Conservation (phyloP, 2,329 filamentous ascomycete genomes). For the Septoria linicola region DNA sequence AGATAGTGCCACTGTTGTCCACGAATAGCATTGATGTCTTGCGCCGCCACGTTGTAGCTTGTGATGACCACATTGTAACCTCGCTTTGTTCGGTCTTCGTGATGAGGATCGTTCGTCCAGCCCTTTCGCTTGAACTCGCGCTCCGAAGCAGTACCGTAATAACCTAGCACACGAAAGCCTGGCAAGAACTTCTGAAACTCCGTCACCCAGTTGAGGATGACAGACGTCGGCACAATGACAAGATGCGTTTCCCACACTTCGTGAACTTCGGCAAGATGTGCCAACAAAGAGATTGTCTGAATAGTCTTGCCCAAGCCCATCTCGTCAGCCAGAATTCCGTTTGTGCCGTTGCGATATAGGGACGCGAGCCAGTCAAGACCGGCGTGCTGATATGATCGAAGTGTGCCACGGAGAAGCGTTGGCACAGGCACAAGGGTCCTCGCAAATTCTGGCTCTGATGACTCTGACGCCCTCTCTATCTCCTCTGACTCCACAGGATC, state of each 20-base stretch:
- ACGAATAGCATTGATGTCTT: constrained; percentile 92
- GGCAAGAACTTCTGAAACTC: constrained; percentile 99
- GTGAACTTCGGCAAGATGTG: constrained; percentile 86
- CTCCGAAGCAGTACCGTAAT: constrained; percentile 93
- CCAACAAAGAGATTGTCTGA: constrained; percentile 90
- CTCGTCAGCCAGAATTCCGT: constrained; percentile 94
- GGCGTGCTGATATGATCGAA: constrained; percentile 94
- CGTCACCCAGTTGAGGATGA: constrained; percentile 99
- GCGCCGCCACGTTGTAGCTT: constrained; percentile 91
- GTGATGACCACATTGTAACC: constrained; percentile 98
- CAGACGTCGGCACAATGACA: constrained; percentile 93
- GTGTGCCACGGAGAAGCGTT: constrained; percentile 72
- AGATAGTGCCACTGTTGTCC: constrained; percentile 95
- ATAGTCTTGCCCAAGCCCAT: constrained; percentile 99
- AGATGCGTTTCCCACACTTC: constrained; percentile 94
- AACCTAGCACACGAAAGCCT: constrained; percentile 95
- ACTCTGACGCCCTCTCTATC: constrained; percentile 19
- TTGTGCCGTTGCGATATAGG: constrained; percentile 86
- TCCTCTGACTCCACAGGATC: constrained; percentile 30
- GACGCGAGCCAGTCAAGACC: constrained; percentile 97
- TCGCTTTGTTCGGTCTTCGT: constrained; percentile 79
- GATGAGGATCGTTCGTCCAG: constrained; percentile 73
- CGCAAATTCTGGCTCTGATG: constrained; percentile 30
- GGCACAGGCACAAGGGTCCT: constrained; percentile 55
- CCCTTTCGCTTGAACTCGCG: constrained; percentile 85